Evolutionary conservation across 768 basidiomycete species (phyloP), one percentile per base, ranked within the genome.

Genomic region (Kwoniella bestiolae): DNA sequence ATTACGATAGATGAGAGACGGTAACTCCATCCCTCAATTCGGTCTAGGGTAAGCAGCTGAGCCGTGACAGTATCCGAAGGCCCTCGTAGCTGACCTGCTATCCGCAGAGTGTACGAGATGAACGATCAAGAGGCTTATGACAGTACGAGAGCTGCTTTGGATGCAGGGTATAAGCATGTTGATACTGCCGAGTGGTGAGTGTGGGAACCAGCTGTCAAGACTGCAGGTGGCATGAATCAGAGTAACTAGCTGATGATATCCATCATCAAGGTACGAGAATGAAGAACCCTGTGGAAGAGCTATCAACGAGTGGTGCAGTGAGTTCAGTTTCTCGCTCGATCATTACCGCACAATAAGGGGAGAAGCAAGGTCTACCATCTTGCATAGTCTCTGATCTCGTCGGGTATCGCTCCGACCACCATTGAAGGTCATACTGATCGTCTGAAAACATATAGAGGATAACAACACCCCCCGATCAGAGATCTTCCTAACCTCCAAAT

Each of bases 401-500:
- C n/a, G n/a, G n/a, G n/a, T n/a, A n/a, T n/a, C n/a, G n/a, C n/a
- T n/a, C n/a, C n/a, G n/a, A n/a, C n/a, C n/a, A n/a, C n/a, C n/a
- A n/a, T n/a, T n/a, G n/a, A n/a, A n/a, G n/a, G n/a, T n/a, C n/a
- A n/a, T n/a, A n/a, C n/a, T n/a, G n/a, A n/a, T n/a, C n/a, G n/a
- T n/a, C n/a, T n/a, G n/a, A n/a, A n/a, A n/a, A n/a, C n/a, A 26
- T 44, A 31, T 41, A 74, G 72, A 74, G 52, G 56, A 66, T 38
- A 71, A 56, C 50, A 45, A 81, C 57, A 84, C 84, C 9, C 85
- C 86, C 53, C 86, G 88, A 28, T 80, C 82, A 11, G 85, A 85
- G 21, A 84, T 92, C 71, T 89, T 86, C 83, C 89, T 86, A 79
- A 89, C 88, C 31, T 89, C 88, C 21, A 90, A 91, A 80, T 83